Evolutionary conservation across 495 filamentous ascomycete species (phyloP), one percentile per base, ranked within the genome.

Genomic region (Tuber magnatum): DNA sequence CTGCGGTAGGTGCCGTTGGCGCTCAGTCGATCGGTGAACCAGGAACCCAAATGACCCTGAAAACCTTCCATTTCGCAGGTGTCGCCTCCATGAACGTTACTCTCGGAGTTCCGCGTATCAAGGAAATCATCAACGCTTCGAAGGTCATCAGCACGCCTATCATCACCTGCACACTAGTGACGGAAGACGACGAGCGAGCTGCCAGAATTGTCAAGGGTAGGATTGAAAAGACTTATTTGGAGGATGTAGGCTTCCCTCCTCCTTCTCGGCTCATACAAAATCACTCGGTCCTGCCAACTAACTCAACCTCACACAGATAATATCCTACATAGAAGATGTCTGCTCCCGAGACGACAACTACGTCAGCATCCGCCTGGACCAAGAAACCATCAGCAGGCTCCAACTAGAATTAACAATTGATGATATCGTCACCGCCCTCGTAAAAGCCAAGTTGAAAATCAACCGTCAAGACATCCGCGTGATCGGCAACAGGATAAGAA

Each of bases 11-110:
- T 73, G 96, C 95, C 18, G 93, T 98, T 46, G 95, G 94, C 79
- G 96, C 96, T 22, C 96, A 99, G 84, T 97, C 94, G 42, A 98
- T 99, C 81, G 95, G 96, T 82, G 96, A 99, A 81, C 95, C 96
- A 0, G 95, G 96, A 83, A 99, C 96, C 6, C 96, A 99, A 84
- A 99, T 99, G 96, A 99, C 95, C 3, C 86, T 99, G 80, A 98
- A 98, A 85, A 99, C 95, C 83, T 99, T 99, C 90, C 95, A 99
- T 91, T 99, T 99, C 86, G 95, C 95, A 81, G 95, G 95, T 91
- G 96, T 99, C 77, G 96, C 94, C 39, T 94, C 94, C 81, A 97
- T 99, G 94, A 96, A 92, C 87, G 95, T 98, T 80, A 99, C 96
- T 0, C 93, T 97, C 82, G 95, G 95, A 91, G 95, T 99, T 2